Evolutionary conservation across 345 rosid species (phyloP), one percentile per base, ranked within the genome.

Genomic region (Crucihimalaya himalaica): DNA sequence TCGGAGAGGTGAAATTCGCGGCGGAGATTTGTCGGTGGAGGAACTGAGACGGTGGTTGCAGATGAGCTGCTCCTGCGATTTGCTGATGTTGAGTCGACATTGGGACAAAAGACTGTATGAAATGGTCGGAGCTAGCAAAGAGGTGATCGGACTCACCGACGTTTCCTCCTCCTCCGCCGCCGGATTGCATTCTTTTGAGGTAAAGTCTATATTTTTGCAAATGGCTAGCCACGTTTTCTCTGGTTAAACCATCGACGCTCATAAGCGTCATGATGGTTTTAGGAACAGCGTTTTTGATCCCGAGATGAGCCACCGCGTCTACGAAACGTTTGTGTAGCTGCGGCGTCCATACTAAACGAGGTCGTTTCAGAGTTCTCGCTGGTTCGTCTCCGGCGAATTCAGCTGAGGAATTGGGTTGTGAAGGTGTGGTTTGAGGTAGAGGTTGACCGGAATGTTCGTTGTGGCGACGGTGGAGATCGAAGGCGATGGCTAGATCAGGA

Each of bases 401-500:
- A 0, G 81, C 72, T 1, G 90, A 83, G 1, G 91, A 84, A 46
- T 74, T 79, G 56, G 86, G 81, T 27, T 74, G 86, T 10, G 80
- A 21, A 8, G 90, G 64, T 19, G 84, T 85, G 47, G 57, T 16
- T 47, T 20, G 72, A n/a, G 31, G 72, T 16, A 20, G 63, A 63
- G 56, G 73, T 15, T 70, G 84, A 63, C 27, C 39, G 70, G 65
- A 51, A 65, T n/a, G 42, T 10, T 8, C 67, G 15, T 45, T 37
- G 40, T 34, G 46, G 6, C n/a, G 9, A 39, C 83, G 84, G 74
- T 76, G 84, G 64, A 93, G 90, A 76, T 93, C 90, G 61, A 93
- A 93, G 71, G 97, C 97, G 7, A 91, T 63, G 48, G 98, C 98
- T 46, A 93, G 98, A 88, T 88, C 88, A 63, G 88, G 97, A 39